Evolutionary conservation across 371 early-diverging fungal genomes (phyloP), one percentile per base, ranked within the genome.

Genomic region (Circinella umbellata): DNA sequence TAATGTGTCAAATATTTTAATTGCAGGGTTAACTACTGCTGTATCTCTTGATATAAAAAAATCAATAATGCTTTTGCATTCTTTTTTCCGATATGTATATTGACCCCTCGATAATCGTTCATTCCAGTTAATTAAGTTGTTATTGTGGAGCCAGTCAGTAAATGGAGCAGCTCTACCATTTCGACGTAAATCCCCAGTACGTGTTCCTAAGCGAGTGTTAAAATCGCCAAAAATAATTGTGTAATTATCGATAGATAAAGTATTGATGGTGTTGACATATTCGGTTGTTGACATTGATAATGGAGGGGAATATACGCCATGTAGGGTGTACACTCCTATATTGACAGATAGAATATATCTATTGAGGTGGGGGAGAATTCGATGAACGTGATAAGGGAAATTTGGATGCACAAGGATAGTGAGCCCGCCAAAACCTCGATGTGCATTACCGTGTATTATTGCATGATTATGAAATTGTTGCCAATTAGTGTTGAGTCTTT

Each of bases 191-290:
- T 68, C 57, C 34, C 69, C 55, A 14, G 53, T 10, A 8, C 18
- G 54, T 61, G 35, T 11, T 38, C 63, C 69, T 5, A 53, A 36
- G 1, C 66, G 66, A 18, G 54, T 65, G 66, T 65, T 65, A 35
- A 65, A 27, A 53, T 65, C 66, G 4, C 66, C 66, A 65, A 49
- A 53, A 4, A 65, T 37, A 11, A 65, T 42, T 9, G 66, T 65
- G 66, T 36, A 3, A n/a, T 61, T 38, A 35, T 61, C 37, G 3
- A 61, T 61, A 15, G 27, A 6, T 18, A 61, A 35, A 9, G 2
- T 11, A n/a, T 54, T 11, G 54, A 54, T 54, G 3, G 47, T 47
- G 47, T 3, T 47, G 15, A 9, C 1, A 3, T 11, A 47, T 11
- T 9, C 47, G 3, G 1, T 47, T 1, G 47, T 47, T 47, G 47